Evolutionary conservation across 2,329 filamentous ascomycete genomes (phyloP).

Genomic region (Rutstroemia sydowiana): DNA sequence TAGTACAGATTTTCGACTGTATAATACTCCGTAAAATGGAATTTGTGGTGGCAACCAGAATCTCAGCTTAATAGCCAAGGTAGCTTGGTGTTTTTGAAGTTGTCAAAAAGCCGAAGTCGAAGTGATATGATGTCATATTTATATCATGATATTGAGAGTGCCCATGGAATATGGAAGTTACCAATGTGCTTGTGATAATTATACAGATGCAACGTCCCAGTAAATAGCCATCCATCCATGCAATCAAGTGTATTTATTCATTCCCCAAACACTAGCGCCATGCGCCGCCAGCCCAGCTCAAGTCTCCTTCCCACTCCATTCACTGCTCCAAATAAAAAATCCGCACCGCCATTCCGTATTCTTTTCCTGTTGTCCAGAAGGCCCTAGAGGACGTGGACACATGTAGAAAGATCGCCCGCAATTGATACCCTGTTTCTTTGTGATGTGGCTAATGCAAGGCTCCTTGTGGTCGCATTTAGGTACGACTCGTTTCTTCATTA

Average conservation of each 20-base stretch:
- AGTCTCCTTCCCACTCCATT: constrained; percentile 18
- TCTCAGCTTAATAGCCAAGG: too few relatives aligned
- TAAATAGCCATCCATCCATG: not conserved
- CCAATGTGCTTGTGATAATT: too few relatives aligned
- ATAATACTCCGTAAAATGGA: too few relatives aligned
- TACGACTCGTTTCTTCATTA: constrained; percentile 66
- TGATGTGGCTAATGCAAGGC: constrained; percentile 73
- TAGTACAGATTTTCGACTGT: too few relatives aligned
- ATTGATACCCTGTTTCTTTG: constrained; percentile 86
- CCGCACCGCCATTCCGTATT: constrained; percentile 81
- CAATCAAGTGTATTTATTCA: not conserved
- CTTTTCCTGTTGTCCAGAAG: constrained; percentile 75
- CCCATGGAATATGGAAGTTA: too few relatives aligned
- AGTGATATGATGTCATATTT: too few relatives aligned
- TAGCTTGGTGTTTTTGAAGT: too few relatives aligned
- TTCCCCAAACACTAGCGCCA: not conserved
- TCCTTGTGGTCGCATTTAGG: constrained; percentile 86
- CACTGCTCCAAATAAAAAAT: constrained; percentile 58
- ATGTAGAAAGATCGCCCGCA: constrained; percentile 62
- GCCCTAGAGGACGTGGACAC: constrained; percentile 67
- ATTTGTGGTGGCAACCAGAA: too few relatives aligned
- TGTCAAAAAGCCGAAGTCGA: too few relatives aligned
- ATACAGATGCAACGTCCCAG: too few relatives aligned
- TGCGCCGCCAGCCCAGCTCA: not conserved
- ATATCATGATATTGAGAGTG: too few relatives aligned